Percentiles rank a stretch among this genome's conserved stretches.
phyloP scores from a whole-genome alignment of 208 protist genomes.

The Acanthamoeba royreba region DNA sequence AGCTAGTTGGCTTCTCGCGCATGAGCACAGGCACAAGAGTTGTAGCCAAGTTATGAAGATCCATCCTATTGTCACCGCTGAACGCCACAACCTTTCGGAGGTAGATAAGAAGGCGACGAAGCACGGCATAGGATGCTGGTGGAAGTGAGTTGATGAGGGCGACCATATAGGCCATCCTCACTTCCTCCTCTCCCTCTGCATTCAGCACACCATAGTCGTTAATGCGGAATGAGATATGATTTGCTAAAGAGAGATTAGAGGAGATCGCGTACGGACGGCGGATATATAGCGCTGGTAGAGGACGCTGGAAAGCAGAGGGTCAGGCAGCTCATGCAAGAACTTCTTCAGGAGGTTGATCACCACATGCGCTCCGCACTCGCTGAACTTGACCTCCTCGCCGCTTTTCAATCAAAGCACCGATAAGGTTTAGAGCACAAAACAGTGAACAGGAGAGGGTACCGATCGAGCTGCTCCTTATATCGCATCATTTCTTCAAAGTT shows the following conservation, averaged over 20 bases:
- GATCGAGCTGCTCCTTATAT: background rate
- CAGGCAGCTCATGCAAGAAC: background rate
- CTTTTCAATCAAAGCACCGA: background rate
- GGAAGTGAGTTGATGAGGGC: background rate
- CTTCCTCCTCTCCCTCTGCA: background rate
- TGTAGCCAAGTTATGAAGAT: background rate
- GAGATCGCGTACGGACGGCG: background rate
- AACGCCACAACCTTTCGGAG: background rate
- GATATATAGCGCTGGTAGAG: background rate
- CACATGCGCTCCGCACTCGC: background rate
- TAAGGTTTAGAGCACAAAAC: background rate
- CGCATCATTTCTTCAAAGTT: background rate
- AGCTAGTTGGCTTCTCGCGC: background rate
- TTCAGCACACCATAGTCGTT: background rate
- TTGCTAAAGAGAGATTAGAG: background rate
- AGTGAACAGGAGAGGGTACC: background rate
- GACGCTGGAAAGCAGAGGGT: background rate
- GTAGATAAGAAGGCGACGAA: background rate
- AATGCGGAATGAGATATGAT: background rate
- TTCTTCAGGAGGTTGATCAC: background rate
- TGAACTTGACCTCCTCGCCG: background rate
- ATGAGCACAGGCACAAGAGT: background rate
- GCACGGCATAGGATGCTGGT: background rate
- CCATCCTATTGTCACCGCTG: background rate
- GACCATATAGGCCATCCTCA: background rate